Evolutionary conservation across 345 rosid species (phyloP).

Genomic region (Camelina laxa): DNA sequence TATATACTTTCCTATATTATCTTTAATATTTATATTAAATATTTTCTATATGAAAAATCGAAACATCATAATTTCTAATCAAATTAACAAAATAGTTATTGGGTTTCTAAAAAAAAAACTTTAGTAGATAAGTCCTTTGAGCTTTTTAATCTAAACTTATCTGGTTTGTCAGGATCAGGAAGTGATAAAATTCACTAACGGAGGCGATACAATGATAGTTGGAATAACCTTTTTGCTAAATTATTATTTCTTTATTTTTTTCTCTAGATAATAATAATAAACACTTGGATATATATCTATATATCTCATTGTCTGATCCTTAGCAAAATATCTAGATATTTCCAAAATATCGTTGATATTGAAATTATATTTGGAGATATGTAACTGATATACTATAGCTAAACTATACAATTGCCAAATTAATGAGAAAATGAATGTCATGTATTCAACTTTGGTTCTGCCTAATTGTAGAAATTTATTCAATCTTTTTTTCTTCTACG

Average conservation of each 20-base stretch:
- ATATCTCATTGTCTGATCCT: neutral
- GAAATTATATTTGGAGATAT: neutral
- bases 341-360: slow-evolving; percentile 1
- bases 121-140: neutral
- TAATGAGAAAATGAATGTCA: slow-evolving; percentile 12
- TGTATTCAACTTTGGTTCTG: slow-evolving; percentile 24
- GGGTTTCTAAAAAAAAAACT: neutral
- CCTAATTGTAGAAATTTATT: slow-evolving; percentile 35
- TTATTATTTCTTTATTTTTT: neutral
- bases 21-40: neutral
- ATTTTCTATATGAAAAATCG: neutral
- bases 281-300: neutral
- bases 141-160: neutral
- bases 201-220: slow-evolving; percentile 4
- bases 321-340: slow-evolving; percentile 2
- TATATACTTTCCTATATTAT: neutral
- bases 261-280: neutral
- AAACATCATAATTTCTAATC: neutral
- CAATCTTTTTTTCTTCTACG: slow-evolving; percentile 12
- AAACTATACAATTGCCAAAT: neutral
- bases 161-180: neutral
- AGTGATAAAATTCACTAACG: neutral
- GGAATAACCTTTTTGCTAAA: slow-evolving; percentile 2
- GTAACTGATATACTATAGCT: neutral
- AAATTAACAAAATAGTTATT: neutral